These are phyloP conservation scores for Saussurea involucrata DNA, from an alignment of 129 eudicot genomes.

Conservation along the genomic window DNA sequence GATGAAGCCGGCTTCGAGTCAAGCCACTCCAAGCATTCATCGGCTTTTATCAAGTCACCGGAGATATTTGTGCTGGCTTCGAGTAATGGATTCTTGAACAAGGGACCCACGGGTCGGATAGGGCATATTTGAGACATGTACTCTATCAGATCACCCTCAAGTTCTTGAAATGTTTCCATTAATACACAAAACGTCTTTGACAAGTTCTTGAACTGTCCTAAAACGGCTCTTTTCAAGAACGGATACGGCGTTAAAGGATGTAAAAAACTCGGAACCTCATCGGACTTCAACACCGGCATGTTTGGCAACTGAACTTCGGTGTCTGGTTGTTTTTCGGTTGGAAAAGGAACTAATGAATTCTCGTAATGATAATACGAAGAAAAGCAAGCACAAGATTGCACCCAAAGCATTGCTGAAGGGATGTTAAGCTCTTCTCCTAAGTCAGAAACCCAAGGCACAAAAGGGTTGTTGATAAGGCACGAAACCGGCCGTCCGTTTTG, in stretches of 20 bases:
- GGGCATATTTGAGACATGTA: conserved; percentile 32
- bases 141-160: conserved; percentile 24
- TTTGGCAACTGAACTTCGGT: not conserved
- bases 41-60: too few relatives aligned
- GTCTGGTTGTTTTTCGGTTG: not conserved
- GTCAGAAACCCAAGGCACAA: conserved; percentile 63
- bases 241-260: conserved; percentile 44
- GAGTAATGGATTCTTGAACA: conserved; percentile 28
- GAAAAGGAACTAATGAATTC: not conserved
- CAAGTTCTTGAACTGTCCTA: conserved; percentile 48
- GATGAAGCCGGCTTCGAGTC: too few relatives aligned
- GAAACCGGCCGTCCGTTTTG: conserved; percentile 37
- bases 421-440: conserved; percentile 40
- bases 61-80: not conserved
- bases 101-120: conserved; percentile 55
- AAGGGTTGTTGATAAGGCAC: conserved; percentile 49
- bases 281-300: conserved; percentile 10
- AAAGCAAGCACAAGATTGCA: not conserved
- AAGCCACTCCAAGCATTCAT: too few relatives aligned
- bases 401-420: conserved; percentile 25
- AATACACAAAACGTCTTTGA: conserved; percentile 31
- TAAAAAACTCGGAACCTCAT: conserved; percentile 55
- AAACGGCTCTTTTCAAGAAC: conserved; percentile 24
- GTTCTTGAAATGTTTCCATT: not conserved
- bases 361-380: not conserved